Evolutionary conservation across 805 yeast genomes (phyloP), one percentile per base, ranked within the genome.

Genomic region (Lipomyces lipofer): DNA sequence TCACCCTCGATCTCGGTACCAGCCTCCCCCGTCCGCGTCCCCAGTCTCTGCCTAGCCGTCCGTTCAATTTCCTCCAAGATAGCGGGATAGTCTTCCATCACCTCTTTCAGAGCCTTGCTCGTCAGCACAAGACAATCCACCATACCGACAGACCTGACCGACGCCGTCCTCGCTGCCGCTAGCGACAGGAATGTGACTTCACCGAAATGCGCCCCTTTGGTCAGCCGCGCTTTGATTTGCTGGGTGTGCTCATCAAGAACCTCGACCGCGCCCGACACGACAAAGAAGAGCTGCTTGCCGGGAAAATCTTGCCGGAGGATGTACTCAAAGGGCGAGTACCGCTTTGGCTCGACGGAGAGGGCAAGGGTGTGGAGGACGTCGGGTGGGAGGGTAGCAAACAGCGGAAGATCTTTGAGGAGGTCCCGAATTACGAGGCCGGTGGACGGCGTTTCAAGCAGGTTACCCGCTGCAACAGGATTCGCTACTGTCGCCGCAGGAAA

Each of bases 181-280:
- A 61, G 75, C 2, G 80, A 72, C 39, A 86, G 68, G 62, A 85
- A 86, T 0, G 88, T 79, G 84, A 85, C 83, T 67, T 85, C 92
- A 21, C 94, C 94, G 70, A 86, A 85, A 68, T 83, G 85, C 30
- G 82, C 77, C 19, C 86, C 88, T 13, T 80, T 69, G 1, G 80
- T 76, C 24, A 86, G 70, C 53, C 88, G 74, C 3, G 87, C 89
- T 35, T 82, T 66, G 1, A 77, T 71, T 32, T 70, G 69, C 49
- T 77, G 80, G 17, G 71, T 69, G 3, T 54, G 42, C 32, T 68
- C 69, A 44, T 73, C 81, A 7, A 85, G 54, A 0, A 85, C 88
- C 66, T 86, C 91, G 4, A 85, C 87, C 62, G 81, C 84, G 8
- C 94, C 94, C 60, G 73, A 75, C 7, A 83, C 78, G 24, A 86